A percentile compares a stretch with the other conserved stretches of the same genome.
Evolutionary conservation across 2,329 filamentous ascomycete genomes (phyloP).

Genomic region (Phyllosticta citrichinensis): DNA sequence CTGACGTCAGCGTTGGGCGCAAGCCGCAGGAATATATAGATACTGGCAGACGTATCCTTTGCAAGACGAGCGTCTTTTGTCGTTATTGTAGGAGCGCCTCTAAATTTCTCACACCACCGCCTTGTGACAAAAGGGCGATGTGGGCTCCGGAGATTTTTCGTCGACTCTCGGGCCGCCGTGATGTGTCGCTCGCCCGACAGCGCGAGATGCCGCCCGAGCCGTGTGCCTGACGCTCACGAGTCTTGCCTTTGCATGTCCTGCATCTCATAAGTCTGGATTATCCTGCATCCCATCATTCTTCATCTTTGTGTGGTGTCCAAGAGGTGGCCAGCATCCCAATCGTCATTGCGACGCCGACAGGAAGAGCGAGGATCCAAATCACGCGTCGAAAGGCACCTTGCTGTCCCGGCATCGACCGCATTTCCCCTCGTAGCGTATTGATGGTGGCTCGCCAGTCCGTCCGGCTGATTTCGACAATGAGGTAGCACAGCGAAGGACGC

Average conservation of each 20-base stretch:
- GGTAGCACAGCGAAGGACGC: background rate
- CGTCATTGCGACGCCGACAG: background rate
- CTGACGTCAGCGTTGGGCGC: background rate
- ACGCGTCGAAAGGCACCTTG: background rate
- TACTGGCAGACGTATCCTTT: background rate
- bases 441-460: background rate
- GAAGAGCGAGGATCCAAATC: background rate
- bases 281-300: background rate
- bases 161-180: background rate
- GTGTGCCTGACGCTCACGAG: background rate
- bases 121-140: background rate
- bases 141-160: constrained; percentile 4
- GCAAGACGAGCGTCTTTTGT: background rate
- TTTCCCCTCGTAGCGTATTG: background rate
- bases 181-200: background rate
- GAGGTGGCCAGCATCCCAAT: background rate
- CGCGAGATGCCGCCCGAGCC: background rate
- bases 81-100: background rate
- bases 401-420: background rate
- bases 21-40: background rate
- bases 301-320: background rate
- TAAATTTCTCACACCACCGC: constrained; percentile 1
- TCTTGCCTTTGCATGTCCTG: background rate
- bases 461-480: background rate
- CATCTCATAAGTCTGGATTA: background rate